phyloP scores from a whole-genome alignment of 495 filamentous ascomycete genomes.

The Tuber aestivum region DNA sequence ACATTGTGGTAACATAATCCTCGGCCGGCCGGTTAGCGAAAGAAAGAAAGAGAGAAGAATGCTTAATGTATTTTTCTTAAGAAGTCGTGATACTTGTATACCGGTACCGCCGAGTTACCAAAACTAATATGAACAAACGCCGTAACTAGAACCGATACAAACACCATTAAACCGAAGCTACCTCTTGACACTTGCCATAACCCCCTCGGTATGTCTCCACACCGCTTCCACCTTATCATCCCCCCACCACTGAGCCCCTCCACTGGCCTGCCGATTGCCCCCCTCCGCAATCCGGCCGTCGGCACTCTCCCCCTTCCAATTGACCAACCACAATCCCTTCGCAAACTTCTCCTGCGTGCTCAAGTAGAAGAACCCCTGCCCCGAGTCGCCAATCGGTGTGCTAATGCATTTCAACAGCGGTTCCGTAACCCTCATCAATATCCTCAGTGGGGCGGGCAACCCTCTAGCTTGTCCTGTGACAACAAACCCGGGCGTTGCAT shows the following conservation, averaged over 20 bases:
- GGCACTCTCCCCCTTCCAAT: conserved; percentile 34
- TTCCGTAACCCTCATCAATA: neutral
- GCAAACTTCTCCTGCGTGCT: conserved; percentile 29
- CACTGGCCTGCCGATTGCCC: neutral
- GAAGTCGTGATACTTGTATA: no score
- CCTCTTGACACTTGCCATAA: conserved; percentile 11
- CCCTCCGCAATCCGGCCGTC: conserved; percentile 14
- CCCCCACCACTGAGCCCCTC: conserved; percentile 21
- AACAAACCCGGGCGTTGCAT: conserved; percentile 29
- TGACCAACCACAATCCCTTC: conserved; percentile 22
- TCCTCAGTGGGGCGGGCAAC: conserved; percentile 20
- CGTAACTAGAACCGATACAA: neutral
- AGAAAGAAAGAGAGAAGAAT: neutral
- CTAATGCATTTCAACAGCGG: conserved; percentile 12
- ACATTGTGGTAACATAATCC: neutral
- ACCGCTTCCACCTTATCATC: conserved; percentile 26
- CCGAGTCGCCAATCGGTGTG: conserved; percentile 26
- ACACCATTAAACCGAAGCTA: neutral
- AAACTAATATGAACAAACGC: neutral
- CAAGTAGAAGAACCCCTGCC: conserved; percentile 32
- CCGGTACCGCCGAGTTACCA: neutral
- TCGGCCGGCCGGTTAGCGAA: neutral
- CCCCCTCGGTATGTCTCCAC: conserved; percentile 25
- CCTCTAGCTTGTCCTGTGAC: conserved; percentile 22
- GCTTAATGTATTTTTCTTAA: neutral